Evolutionary conservation across 805 yeast genomes (phyloP).

Genomic region (Saccharomyces jurei): DNA sequence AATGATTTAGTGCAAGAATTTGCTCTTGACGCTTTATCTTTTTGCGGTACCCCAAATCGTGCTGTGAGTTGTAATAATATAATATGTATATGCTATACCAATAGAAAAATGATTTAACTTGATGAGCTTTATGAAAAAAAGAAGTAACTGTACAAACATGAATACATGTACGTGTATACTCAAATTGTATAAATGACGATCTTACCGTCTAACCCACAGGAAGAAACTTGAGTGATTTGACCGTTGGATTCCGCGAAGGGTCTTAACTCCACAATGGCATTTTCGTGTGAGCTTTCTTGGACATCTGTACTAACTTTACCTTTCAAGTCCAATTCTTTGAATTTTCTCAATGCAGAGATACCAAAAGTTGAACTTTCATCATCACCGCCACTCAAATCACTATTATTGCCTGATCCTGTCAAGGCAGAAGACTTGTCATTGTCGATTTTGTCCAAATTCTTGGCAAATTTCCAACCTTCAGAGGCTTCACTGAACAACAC

Average conservation of each 20-base stretch:
- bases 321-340: conserved; percentile 89
- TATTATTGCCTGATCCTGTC: conserved; percentile 5
- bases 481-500: conserved; percentile 68
- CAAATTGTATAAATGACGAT: conserved; percentile 66
- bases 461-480: conserved; percentile 54
- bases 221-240: conserved; percentile 51
- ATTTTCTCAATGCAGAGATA: conserved; percentile 82
- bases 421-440: conserved; percentile 1
- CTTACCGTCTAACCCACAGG: conserved; percentile 88
- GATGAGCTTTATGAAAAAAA: neutral
- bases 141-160: too few relatives aligned
- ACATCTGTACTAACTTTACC: conserved; percentile 57
- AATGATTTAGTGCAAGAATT: neutral
- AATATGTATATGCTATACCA: neutral
- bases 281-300: conserved; percentile 75
- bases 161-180: neutral
- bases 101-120: neutral
- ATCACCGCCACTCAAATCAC: conserved; percentile 44
- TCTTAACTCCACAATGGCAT: conserved; percentile 67
- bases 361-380: conserved; percentile 44
- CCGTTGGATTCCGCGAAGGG: conserved; percentile 41
- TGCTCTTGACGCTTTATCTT: conserved; percentile 3
- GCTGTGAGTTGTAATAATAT: neutral
- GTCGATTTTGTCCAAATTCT: conserved; percentile 46
- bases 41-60: neutral